Evolutionary conservation across 306 rosid species (phyloP).

Genomic region (Medicago arabica): DNA sequence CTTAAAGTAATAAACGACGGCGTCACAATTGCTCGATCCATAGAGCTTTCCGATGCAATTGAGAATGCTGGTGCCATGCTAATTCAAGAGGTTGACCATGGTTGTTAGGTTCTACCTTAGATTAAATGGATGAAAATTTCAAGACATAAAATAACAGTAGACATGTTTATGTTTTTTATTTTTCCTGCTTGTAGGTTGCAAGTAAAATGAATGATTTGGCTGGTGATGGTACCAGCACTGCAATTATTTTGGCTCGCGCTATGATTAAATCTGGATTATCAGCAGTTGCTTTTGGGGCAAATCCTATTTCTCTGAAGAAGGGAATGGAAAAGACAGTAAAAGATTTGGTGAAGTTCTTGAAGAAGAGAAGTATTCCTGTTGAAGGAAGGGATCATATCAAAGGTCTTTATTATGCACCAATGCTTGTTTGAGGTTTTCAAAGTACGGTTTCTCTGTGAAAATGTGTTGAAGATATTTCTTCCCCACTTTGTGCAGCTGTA

Average conservation of each 20-base stretch:
- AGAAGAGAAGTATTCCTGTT: conserved; percentile 79
- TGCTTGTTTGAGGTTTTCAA: conserved; percentile 41
- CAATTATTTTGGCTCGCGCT: conserved; percentile 87
- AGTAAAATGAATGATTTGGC: conserved; percentile 89
- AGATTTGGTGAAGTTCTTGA: conserved; percentile 71
- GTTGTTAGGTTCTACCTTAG: conserved; percentile 50
- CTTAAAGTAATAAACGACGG: conserved; percentile 89
- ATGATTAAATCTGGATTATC: conserved; percentile 77
- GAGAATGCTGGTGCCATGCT: conserved; percentile 97
- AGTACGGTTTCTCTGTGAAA: not conserved
- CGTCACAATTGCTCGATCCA: conserved; percentile 87
- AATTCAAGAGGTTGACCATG: conserved; percentile 93
- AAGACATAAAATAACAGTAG: conserved; percentile 20
- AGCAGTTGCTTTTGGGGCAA: conserved; percentile 90
- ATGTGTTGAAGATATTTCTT: conserved; percentile 36
- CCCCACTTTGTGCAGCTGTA: conserved; percentile 63
- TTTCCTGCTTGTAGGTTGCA: conserved; percentile 76
- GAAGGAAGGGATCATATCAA: conserved; percentile 84
- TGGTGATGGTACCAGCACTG: conserved; percentile 98
- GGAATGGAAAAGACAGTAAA: conserved; percentile 89
- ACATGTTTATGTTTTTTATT: conserved; percentile 34
- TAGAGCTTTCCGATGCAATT: conserved; percentile 83
- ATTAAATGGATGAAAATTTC: conserved; percentile 36
- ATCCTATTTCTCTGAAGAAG: conserved; percentile 86
- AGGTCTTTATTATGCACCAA: conserved; percentile 52